Evolutionary conservation across 305 asterid species (phyloP), one percentile per base, ranked within the genome.

Genomic region (Solanum hybrid): DNA sequence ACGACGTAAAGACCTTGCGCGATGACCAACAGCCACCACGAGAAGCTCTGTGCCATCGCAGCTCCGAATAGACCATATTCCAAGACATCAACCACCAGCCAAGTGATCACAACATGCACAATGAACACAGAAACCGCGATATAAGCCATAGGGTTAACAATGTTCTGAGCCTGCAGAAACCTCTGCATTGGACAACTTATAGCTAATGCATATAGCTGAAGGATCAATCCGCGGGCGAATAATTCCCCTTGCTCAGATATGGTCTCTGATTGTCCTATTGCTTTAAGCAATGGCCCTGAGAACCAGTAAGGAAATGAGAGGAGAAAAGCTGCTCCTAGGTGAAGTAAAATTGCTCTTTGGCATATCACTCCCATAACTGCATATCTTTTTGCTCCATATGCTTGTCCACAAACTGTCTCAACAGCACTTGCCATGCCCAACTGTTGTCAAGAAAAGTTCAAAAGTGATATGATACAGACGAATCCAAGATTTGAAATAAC

Each of bases 321-420:
- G 37, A 79, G 27, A 37, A 90, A 13, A 7, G 92, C 86, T 34
- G 92, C 92, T 37, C 90, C 89, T 10, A 66, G 60, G 24, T 89
- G 89, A 64, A 92, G 8, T 24, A 92, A 85, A 78, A 89, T 56
- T 34, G 92, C 92, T 75, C 89, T 90, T 85, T 91, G 94, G 80
- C 82, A 91, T 38, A 88, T 88, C n/a, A 92, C 84, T 60, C 93
- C 94, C 92, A 92, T 90, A 64, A 89, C 86, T 87, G 82, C 91
- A 40, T 87, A 90, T 69, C 89, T 88, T 64, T 87, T 91, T 22
- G 93, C 93, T 56, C 93, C 93, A 69, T 91, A 92, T 24, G 92
- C 94, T 88, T 89, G 92, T 1, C 93, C 93, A 40, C 94, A 92
- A 19, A 92, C 93, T 4, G 91, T 92, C 86, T 92, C 92, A 85